Percentiles rank a stretch among this genome's conserved stretches.
These are phyloP conservation scores for Naganishia vishniacii DNA, from an alignment of 768 basidiomycete species.

Conservation along the genomic window DNA sequence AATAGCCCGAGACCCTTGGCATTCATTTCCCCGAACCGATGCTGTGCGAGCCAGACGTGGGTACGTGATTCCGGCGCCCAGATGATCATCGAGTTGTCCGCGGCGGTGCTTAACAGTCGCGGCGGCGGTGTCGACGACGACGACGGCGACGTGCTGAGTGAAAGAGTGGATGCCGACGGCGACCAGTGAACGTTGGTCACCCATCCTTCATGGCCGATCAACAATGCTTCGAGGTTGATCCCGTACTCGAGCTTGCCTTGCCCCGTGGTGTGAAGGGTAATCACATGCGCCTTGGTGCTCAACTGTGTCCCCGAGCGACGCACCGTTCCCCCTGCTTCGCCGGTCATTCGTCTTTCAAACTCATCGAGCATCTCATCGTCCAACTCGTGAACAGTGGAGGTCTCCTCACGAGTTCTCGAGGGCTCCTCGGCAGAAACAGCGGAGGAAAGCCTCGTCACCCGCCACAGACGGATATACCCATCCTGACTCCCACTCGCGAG, in stretches of 20 bases:
- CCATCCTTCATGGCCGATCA: conserved; percentile 92
- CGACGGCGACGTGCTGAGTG: too few relatives aligned
- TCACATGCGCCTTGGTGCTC: conserved; percentile 81
- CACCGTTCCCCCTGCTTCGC: conserved; percentile 67
- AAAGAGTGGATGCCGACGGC: conserved; percentile 48
- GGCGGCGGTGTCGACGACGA: conserved; percentile 34
- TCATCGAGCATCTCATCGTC: conserved; percentile 76
- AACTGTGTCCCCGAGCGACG: conserved; percentile 60
- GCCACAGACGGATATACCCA: conserved; percentile 87
- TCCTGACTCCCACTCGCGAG: conserved; percentile 96
- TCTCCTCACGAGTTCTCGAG: too few relatives aligned
- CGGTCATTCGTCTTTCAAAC: conserved; percentile 71
- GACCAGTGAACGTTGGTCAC: conserved; percentile 85
- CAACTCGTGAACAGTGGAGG: too few relatives aligned
- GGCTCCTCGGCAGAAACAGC: too few relatives aligned
- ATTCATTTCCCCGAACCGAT: conserved; percentile 92
- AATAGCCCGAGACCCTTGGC: conserved; percentile 86
- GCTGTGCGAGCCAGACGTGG: conserved; percentile 79
- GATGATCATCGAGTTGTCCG: conserved; percentile 89
- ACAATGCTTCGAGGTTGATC: conserved; percentile 84
- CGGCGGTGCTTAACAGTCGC: conserved; percentile 81
- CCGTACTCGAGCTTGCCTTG: conserved; percentile 66
- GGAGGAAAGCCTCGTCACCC: conserved; percentile 58
- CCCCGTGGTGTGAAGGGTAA: conserved; percentile 51
- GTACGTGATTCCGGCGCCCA: conserved; percentile 63